A percentile compares a stretch with the other conserved stretches of the same genome.
Evolutionary conservation across 441 rosid species (phyloP).

Genomic region (Monsonia emarginata): DNA sequence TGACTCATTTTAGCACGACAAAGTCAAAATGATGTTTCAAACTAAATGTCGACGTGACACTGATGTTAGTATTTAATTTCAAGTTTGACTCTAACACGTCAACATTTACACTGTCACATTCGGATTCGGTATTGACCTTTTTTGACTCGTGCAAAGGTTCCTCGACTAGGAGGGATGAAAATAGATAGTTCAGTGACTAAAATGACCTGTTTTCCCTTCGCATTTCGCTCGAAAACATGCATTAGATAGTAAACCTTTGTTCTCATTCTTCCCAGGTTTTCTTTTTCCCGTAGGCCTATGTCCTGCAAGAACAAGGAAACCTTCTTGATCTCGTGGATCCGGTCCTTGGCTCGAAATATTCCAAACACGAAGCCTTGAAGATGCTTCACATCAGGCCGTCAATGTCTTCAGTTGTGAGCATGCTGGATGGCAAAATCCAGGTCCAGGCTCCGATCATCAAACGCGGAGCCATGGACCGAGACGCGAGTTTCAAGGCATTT

Average conservation of each 20-base stretch:
- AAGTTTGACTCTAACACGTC: too few relatives aligned
- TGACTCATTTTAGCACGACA: too few relatives aligned
- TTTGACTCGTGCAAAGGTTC: too few relatives aligned
- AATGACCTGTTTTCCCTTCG: too few relatives aligned
- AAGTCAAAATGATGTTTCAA: too few relatives aligned
- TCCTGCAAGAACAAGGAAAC: conserved; percentile 47
- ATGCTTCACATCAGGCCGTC: conserved; percentile 46
- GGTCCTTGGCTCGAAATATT: conserved; percentile 29
- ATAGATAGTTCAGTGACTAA: too few relatives aligned
- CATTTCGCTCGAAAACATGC: background rate
- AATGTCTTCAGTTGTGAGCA: conserved; percentile 50
- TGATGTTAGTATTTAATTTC: too few relatives aligned
- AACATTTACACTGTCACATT: too few relatives aligned
- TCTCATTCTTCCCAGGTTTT: too few relatives aligned
- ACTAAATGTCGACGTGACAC: too few relatives aligned
- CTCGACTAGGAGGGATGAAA: too few relatives aligned
- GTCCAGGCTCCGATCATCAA: conserved; percentile 47
- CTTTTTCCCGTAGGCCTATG: conserved; percentile 30
- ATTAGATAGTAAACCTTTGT: background rate
- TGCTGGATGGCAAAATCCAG: conserved; percentile 41
- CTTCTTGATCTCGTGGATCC: conserved; percentile 44
- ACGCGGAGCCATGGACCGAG: conserved; percentile 27
- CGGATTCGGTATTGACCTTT: too few relatives aligned
- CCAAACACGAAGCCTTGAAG: conserved; percentile 34
- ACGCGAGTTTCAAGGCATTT: conserved; percentile 46